phyloP scores from a whole-genome alignment of 2,329 filamentous ascomycete genomes.

The Saccharata proteae region DNA sequence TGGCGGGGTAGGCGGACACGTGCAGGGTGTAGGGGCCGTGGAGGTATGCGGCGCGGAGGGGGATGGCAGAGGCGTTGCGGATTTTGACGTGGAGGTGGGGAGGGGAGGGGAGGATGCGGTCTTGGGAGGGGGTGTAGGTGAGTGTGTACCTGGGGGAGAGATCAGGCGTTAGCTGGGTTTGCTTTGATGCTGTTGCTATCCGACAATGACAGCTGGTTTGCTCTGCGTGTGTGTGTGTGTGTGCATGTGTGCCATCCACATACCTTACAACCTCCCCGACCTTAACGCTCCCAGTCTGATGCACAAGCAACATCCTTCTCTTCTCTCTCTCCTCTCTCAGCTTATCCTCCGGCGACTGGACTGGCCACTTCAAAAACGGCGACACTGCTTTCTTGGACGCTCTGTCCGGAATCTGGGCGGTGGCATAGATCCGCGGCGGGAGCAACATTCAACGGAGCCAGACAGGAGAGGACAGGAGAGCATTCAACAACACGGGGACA shows the following conservation, averaged over 20 bases:
- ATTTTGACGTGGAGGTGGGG: constrained; percentile 71
- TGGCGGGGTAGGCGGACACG: constrained; percentile 71
- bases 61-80: constrained; percentile 82
- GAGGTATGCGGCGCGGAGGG: constrained; percentile 86
- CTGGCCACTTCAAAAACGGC: constrained; percentile 23
- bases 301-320: constrained; percentile 66
- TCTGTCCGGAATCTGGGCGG: constrained; percentile 25
- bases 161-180: too few relatives aligned
- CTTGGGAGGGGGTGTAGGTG: constrained; percentile 79
- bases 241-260: constrained; percentile 13
- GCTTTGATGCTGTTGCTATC: too few relatives aligned
- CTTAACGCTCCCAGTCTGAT: constrained; percentile 84
- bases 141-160: constrained; percentile 53
- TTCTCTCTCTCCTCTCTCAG: constrained; percentile 19
- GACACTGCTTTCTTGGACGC: constrained; percentile 17
- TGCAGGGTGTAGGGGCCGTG: constrained; percentile 91
- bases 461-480: too few relatives aligned
- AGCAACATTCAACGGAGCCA: constrained; percentile 27
- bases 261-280: constrained; percentile 90
- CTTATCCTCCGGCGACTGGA: constrained; percentile 21
- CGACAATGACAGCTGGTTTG: too few relatives aligned
- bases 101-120: constrained; percentile 82
- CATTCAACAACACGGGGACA: too few relatives aligned
- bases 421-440: constrained; percentile 26
- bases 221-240: too few relatives aligned